A percentile compares a stretch with the other conserved stretches of the same genome.
These are phyloP conservation scores for Mallotus nudiflorus DNA, from an alignment of 345 rosid species.

Conservation along the genomic window DNA sequence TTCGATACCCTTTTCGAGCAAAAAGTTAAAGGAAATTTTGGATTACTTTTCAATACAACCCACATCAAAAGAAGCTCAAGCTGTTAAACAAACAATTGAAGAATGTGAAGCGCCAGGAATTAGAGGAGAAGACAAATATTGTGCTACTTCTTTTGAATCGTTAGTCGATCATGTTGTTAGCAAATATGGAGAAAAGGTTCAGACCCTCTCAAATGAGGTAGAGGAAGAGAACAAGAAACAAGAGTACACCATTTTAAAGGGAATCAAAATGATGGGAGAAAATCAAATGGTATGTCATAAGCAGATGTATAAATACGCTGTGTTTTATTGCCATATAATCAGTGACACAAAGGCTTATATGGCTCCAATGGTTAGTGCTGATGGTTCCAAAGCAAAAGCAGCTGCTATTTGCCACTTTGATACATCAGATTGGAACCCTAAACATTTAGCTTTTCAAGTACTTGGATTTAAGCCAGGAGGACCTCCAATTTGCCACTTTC, in stretches of 20 bases:
- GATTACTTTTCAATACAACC: slow-evolving; percentile 1
- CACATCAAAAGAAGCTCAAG: not conserved
- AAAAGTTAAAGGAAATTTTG: not conserved
- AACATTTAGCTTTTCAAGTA: slow-evolving; percentile 17
- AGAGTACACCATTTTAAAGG: not conserved
- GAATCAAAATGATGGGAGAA: slow-evolving; percentile 6
- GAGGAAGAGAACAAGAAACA: not conserved
- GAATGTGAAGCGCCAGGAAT: slow-evolving; percentile 15
- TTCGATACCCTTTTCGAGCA: slow-evolving; percentile 7
- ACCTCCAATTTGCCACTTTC: slow-evolving; percentile 15
- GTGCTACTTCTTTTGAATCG: slow-evolving; percentile 24
- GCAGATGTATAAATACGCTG: slow-evolving; percentile 12
- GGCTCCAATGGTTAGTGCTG: slow-evolving; percentile 10
- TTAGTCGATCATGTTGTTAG: slow-evolving; percentile 1
- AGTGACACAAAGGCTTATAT: not conserved
- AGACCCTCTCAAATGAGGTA: not conserved
- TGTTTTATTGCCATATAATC: slow-evolving; percentile 20
- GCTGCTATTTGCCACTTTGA: slow-evolving; percentile 14
- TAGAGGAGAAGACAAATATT: slow-evolving; percentile 20
- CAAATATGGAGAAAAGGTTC: slow-evolving; percentile 5
- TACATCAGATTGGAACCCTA: slow-evolving; percentile 19
- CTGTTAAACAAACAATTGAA: not conserved
- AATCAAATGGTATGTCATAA: slow-evolving; percentile 18
- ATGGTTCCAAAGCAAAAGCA: slow-evolving; percentile 9
- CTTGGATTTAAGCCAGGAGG: slow-evolving; percentile 15